Evolutionary conservation across 2,329 filamentous ascomycete genomes (phyloP), one percentile per base, ranked within the genome.

Genomic region (Triangularia setosa): DNA sequence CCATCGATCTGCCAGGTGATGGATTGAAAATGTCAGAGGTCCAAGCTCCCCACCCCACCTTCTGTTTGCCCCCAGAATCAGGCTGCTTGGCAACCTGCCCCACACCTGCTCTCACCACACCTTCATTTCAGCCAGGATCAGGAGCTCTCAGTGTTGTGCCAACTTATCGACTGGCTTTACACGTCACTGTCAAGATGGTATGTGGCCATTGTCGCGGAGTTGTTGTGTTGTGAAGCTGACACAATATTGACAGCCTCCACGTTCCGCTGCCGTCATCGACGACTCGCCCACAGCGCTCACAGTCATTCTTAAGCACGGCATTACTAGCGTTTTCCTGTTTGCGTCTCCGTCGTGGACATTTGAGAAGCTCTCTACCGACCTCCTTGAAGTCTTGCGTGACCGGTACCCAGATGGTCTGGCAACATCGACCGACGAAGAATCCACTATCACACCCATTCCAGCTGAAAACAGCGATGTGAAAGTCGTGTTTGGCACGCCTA

Each of bases 291-390:
- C 58, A 2, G 58, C 58, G 11, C 40, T 85, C 70, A 91, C 89
- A 9, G 78, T 93, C 62, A 84, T 88, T 65, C 87, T 93, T 78
- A 92, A 92, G 75, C 84, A 90, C 74, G 87, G 89, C 72, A 85
- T 86, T 64, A 84, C 87, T 70, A 93, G 89, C 3, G 81, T 92
- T 68, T 85, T 90, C 71, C 80, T 93, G 64, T 87, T 90, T 67
- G 81, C 89, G 55, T 82, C 86, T 44, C 78, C 86, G 4, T 77
- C 83, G 14, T 81, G 83, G 44, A 76, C 86, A 11, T 85, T 92
- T 71, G 76, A 80, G 16, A 75, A 79, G 1, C 78, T 90, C 64
- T 86, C 86, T 63, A 70, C 79, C 18, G 81, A 86, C 21, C 83
- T 93, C 1, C 76, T 90, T 18, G 75, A 79, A 0, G 78, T 86